Evolutionary conservation across 108 stramenopile species (phyloP), one percentile per base, ranked within the genome.

Genomic region (Mediolabrus comicus): DNA sequence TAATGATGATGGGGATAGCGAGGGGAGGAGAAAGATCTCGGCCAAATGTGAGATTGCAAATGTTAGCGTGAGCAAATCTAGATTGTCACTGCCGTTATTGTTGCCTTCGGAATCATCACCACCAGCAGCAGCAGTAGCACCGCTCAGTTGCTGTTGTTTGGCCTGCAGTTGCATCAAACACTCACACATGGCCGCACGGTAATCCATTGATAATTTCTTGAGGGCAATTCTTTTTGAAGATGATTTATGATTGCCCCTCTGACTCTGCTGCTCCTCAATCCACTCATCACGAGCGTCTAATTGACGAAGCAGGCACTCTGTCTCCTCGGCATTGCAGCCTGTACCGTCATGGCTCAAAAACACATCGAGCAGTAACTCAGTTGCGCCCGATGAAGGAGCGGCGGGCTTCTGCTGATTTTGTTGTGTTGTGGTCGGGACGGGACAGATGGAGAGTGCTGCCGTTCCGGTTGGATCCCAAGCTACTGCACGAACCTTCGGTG

Each of bases 11-110:
- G 5, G 29, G 11, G 55, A 33, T 25, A 57, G 41, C 4, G 49
- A 34, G 9, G 69, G 67, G 49, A 87, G 68, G 2, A 94, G 55
- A 67, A 84, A 86, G 22, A 79, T 85, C 58, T 89, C 87, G 0
- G 83, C 82, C 62, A 94, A 61, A 41, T 91, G 90, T 24, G 74
- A 69, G 4, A 89, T 65, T 46, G 88, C 80, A 51, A 83, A 77
- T 17, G 77, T 58, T 17, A 85, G 22, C 38, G 70, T 83, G 33
- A 94, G 66, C 22, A 86, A 69, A 59, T 93, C 88, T 51, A 84
- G 46, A 63, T 77, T 76, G 22, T 75, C 75, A 31, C 17, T 29
- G 29, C 29, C 57, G 16, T 56, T 35, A 8, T 65, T 31, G 31
- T 71, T 52, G 6, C 26, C 70, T 17, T 76, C 62, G 39, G 53